Percentiles rank a stretch among this genome's conserved stretches.
Conservation (phyloP, 2,329 filamentous ascomycete genomes). For the Ilyonectria mors-panacis region DNA sequence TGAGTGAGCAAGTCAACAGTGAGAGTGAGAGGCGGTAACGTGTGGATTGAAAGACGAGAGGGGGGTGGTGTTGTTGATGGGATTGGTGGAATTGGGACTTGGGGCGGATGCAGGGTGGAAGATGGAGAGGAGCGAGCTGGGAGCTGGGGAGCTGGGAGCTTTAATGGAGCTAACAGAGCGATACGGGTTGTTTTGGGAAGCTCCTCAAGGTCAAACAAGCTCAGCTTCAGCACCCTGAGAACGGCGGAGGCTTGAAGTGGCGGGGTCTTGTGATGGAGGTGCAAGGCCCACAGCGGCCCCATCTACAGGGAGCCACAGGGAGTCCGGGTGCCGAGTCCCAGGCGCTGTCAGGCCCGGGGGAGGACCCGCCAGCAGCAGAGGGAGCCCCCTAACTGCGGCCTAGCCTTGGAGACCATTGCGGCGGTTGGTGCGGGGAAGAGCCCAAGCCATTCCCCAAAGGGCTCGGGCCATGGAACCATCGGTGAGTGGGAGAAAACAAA, state of each 20-base stretch:
- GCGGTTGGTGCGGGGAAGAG: slow-evolving; percentile 11
- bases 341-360: not conserved
- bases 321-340: not conserved
- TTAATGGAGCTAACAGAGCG: not conserved
- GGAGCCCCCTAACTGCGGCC: not conserved
- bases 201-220: slow-evolving; percentile 7
- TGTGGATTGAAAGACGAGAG: not conserved
- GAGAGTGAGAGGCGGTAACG: slow-evolving; percentile 22
- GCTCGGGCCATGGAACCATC: not conserved
- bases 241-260: not conserved
- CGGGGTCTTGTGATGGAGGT: not conserved
- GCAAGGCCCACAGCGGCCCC: not conserved
- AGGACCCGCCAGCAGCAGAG: not conserved
- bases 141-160: not conserved
- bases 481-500: not conserved
- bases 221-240: slow-evolving; percentile 7
- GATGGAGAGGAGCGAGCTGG: not conserved
- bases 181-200: slow-evolving; percentile 8
- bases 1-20: slow-evolving; percentile 40
- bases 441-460: not conserved
- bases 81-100: slow-evolving; percentile 2
- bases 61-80: slow-evolving; percentile 2
- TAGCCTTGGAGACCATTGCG: not conserved
- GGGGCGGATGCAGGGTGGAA: not conserved
- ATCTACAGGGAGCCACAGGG: not conserved